Base-by-base conservation (phyloP, 2,329 filamentous ascomycete genomes). In the Fusarium buharicum region DNA sequence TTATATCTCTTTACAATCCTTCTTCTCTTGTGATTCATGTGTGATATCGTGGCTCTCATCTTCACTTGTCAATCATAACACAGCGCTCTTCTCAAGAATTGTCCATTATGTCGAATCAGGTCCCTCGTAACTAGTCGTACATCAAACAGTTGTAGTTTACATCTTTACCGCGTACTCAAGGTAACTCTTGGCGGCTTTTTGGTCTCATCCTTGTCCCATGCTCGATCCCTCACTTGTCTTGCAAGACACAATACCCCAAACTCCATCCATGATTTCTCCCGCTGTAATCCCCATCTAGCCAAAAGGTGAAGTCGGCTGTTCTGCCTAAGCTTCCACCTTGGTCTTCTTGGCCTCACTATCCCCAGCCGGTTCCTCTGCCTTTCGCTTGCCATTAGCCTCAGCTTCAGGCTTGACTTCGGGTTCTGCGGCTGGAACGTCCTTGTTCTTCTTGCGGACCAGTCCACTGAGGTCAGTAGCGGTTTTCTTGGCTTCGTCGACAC, bases 381-480 rank as follows among this genome's bases (percentile, higher is more conserved):
- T 78, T 34, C 67, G 70, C 72, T 72, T 78, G 40, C 71, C 62
- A 50, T 86, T 84, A 5, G 76, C 57, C 22, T 74, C 69, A 24
- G 70, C 64, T 53, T 71, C 58, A 49, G 71, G 45, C 18, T 39
- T 39, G 14, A 72, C 70, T 58, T 39, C 31, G 34, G 71, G 59
- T 8, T 62, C 66, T 18, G 73, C 49, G 6, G 55, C 30, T 10
- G 59, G 36, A 16, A 64, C 65, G 9, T 71, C 68, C 41, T 72
- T 74, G 70, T 80, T 87, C 72, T 89, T 93, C 71, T 89, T 93
- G 68, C 89, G 87, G 38, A 94, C 88, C 40, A 94, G 79, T n/a
- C 87, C 84, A 0, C 84, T 86, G 13, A 96, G 78, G 71, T 95
- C 91, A 14, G 84, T 92, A 7, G 91, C 91, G 8, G 80, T 83